phyloP scores from a whole-genome alignment of 2,329 filamentous ascomycete species.

The Pyricularia pennisetigena region DNA sequence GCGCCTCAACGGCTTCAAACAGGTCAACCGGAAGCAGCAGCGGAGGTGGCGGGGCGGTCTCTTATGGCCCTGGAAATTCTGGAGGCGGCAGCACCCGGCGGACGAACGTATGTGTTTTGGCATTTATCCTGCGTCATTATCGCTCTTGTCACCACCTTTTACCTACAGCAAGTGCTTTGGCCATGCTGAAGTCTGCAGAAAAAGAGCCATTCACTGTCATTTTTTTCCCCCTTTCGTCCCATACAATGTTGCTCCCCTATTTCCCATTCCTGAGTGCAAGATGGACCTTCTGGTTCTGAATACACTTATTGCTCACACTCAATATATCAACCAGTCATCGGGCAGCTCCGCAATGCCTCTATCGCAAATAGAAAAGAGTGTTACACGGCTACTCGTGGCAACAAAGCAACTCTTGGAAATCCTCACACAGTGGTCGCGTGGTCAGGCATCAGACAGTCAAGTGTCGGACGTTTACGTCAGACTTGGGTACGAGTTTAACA shows the following conservation, averaged over 20 bases:
- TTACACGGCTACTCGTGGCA: slow-evolving; percentile 92
- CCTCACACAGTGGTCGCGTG: slow-evolving; percentile 92
- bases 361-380: slow-evolving; percentile 97
- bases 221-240: background rate
- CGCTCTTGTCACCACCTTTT: slow-evolving; percentile 5
- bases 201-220: background rate
- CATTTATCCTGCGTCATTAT: slow-evolving; percentile 5
- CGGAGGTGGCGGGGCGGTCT: slow-evolving; percentile 22
- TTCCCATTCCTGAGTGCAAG: background rate
- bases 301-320: background rate
- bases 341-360: slow-evolving; percentile 66
- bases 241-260: background rate
- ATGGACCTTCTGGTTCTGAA: background rate
- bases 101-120: slow-evolving; percentile 43
- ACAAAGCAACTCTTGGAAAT: slow-evolving; percentile 98
- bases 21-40: slow-evolving; percentile 34
- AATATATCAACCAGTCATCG: slow-evolving; percentile 16
- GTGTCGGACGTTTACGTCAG: slow-evolving; percentile 98
- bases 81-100: slow-evolving; percentile 30
- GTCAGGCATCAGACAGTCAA: slow-evolving; percentile 82
- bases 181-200: background rate
- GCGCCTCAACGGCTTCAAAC: slow-evolving; percentile 55
- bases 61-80: background rate
- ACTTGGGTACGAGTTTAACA: slow-evolving; percentile 97
- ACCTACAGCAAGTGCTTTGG: background rate